Base-by-base conservation (phyloP, 2,329 filamentous ascomycete species). In the Trichophyton benhamiae region DNA sequence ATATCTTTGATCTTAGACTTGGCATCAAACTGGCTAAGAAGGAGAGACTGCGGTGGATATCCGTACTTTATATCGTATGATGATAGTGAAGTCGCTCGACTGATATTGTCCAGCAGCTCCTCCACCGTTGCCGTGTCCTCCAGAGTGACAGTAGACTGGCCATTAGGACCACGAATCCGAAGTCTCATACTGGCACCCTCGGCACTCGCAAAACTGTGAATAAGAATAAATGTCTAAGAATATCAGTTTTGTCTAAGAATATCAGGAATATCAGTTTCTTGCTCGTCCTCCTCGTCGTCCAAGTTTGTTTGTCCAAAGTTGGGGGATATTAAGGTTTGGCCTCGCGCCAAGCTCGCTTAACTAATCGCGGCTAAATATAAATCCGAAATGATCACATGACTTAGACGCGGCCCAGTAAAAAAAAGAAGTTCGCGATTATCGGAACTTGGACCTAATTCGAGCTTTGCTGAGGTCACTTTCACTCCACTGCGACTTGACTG, bases 61-160 rank as follows among this genome's bases (percentile, higher is more conserved):
- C 90, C 90, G 74, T 87, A 89, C 78, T 94, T 96, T 64, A 95
- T 77, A 49, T 87, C 83, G 69, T 92, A 91, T 13, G 79, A 78
- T 5, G 78, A 68, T 15, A 92, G 78, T 3, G 82, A 82, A 1
- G 88, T 89, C 68, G 83, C 82, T 58, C 82, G 75, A 59, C 79
- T 79, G 68, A 79, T 77, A 57, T 74, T 68, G 57, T 63, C 63
- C 46, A 64, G 69, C 2, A 79, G 72, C 36, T 77, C 74, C n/a
- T 69, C 69, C 36, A 78, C 68, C 7, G 75, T 78, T 59, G 88
- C 86, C 63, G 82, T 76, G 60, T 90, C 85, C 41, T 84, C 78
- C 30, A 95, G 77, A 15, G 83, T 83, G 59, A 95, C 76, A 2
- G 84, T 86, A 38, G 86, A 85, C 55, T 85, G 83, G 65, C 90